Evolutionary conservation across 2,329 filamentous ascomycete species (phyloP), one percentile per base, ranked within the genome.

Genomic region (Harringtonia lauricola): DNA sequence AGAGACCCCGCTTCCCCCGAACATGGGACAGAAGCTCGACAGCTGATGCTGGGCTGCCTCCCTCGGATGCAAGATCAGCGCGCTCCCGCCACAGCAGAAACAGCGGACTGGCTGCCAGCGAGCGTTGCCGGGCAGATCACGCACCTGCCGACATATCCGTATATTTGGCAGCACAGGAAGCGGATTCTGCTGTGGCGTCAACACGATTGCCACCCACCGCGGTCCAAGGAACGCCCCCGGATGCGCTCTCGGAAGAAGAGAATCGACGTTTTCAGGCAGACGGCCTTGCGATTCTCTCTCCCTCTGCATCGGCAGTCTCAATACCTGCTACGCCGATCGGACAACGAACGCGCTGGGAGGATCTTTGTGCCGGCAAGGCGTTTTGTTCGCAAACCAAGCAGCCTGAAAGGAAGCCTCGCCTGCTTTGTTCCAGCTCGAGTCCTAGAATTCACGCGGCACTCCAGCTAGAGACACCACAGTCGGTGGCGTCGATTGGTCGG

Each of bases 381-480:
- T n/a, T n/a, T n/a, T n/a, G n/a, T n/a, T n/a, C 24, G 7, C 24
- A 26, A 10, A 26, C 6, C 7, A 26, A 6, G 7, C 24, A 26
- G 24, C 7, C 24, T 7, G 7, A 26, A 26, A 26, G 24, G n/a
- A n/a, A n/a, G n/a, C n/a, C 24, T 26, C 7, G 24, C 10, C 24
- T 26, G 10, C 10, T 26, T 10, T 31, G 14, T 15, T 21, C 28
- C 10, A n/a, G 18, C 15, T 6, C 15, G 3, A 18, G 14, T 21
- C 3, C 29, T 35, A 10, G 24, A 26, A 26, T 26, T 10, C 24
- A 10, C 10, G 10, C 36, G 9, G 24, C 12, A 12, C 30, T 31
- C 6, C 26, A 31, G 7, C 43, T 41, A 31, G 22, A 40, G 31
- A 44, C 43, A 13, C 43, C 43, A 3, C 36, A 28, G 13, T 43